phyloP scores from a whole-genome alignment of 768 basidiomycete genomes.

The Collybiopsis confluens region DNA sequence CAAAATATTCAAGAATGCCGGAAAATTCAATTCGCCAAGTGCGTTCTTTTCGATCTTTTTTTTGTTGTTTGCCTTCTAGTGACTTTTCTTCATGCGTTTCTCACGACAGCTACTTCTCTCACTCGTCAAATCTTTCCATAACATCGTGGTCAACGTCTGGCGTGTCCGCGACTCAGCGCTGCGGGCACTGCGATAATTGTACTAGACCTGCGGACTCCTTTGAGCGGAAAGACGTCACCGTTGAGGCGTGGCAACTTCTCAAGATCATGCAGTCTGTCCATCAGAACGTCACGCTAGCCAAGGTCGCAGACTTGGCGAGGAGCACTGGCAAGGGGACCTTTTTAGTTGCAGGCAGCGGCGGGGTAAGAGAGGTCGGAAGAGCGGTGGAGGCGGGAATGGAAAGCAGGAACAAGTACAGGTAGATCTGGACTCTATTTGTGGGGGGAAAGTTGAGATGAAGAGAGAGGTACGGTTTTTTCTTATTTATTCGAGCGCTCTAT shows the following conservation, averaged over 20 bases:
- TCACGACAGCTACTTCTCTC: conserved; percentile 68
- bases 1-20: conserved; percentile 76
- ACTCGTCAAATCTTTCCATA: conserved; percentile 67
- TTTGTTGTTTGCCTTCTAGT: neutral
- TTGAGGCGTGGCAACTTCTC: conserved; percentile 76
- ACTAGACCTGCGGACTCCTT: conserved; percentile 49
- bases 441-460: conserved; percentile 59
- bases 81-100: neutral
- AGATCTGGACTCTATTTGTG: conserved; percentile 56
- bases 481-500: neutral
- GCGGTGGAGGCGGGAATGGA: conserved; percentile 21
- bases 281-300: conserved; percentile 57
- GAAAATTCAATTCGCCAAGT: conserved; percentile 82
- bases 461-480: conserved; percentile 54
- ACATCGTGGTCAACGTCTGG: conserved; percentile 72
- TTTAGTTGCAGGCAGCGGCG: conserved; percentile 35
- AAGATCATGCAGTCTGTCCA: conserved; percentile 51
- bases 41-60: conserved; percentile 23
- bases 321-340: conserved; percentile 52
- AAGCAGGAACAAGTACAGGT: conserved; percentile 45
- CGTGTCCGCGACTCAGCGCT: conserved; percentile 55
- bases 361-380: conserved; percentile 28
- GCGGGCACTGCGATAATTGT: conserved; percentile 94
- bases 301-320: conserved; percentile 63
- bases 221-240: conserved; percentile 60